phyloP scores from a whole-genome alignment of 2,329 filamentous ascomycete genomes.

The Diaporthe vaccinii region DNA sequence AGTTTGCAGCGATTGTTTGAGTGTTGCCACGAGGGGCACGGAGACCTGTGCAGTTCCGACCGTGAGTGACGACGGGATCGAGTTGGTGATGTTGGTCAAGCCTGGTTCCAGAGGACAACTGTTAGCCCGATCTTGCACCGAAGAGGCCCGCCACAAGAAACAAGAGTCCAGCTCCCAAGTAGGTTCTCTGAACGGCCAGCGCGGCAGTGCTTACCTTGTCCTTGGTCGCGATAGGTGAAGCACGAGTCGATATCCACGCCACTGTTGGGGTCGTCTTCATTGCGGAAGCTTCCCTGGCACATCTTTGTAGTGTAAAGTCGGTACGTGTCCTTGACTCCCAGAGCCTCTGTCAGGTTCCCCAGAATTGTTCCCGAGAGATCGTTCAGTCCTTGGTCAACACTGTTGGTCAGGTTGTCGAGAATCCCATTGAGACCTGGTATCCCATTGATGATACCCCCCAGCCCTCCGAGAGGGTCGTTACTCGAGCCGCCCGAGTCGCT shows the following conservation, averaged over 20 bases:
- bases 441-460: slow-evolving; percentile 36
- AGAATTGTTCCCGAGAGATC: slow-evolving; percentile 45
- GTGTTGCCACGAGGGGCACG: slow-evolving; percentile 43
- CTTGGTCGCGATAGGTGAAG: slow-evolving; percentile 37
- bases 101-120: slow-evolving; percentile 25
- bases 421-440: slow-evolving; percentile 40
- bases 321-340: slow-evolving; percentile 45
- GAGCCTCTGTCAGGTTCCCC: slow-evolving; percentile 42
- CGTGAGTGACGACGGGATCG: slow-evolving; percentile 44
- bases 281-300: slow-evolving; percentile 43
- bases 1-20: slow-evolving; percentile 40
- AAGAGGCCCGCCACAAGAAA: neutral
- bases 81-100: slow-evolving; percentile 43
- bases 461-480: slow-evolving; percentile 23
- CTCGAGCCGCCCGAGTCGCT: slow-evolving; percentile 24
- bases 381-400: slow-evolving; percentile 41
- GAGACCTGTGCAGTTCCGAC: slow-evolving; percentile 44
- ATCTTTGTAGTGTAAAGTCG: slow-evolving; percentile 43
- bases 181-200: neutral
- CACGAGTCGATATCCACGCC: slow-evolving; percentile 38
- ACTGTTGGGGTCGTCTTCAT: slow-evolving; percentile 33
- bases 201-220: neutral
- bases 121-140: neutral
- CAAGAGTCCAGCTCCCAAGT: neutral
- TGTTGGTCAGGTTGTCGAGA: slow-evolving; percentile 42